These are phyloP conservation scores for Phytophthora palmivora DNA, from an alignment of 352 stramenopile genomes.

Conservation along the genomic window DNA sequence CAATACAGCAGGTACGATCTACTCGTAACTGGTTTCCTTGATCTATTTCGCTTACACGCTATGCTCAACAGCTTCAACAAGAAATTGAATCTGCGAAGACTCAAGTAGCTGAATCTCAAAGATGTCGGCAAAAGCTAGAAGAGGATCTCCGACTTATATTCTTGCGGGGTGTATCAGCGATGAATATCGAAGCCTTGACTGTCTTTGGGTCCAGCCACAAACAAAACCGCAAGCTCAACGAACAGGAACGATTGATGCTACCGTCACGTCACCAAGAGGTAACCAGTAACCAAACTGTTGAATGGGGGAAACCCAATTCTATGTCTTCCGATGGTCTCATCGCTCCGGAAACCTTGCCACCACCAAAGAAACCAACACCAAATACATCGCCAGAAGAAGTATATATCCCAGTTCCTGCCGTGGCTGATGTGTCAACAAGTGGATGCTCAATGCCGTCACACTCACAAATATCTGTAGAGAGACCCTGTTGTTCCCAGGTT, in stretches of 20 bases:
- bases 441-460: neutral
- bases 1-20: slow-evolving; percentile 45
- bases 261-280: slow-evolving; percentile 3
- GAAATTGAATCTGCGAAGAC: slow-evolving; percentile 48
- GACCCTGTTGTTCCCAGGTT: slow-evolving; percentile 8
- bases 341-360: neutral
- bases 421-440: neutral
- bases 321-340: neutral
- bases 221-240: slow-evolving; percentile 12
- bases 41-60: neutral
- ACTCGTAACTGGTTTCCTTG: neutral
- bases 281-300: slow-evolving; percentile 1
- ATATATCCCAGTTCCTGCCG: neutral
- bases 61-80: slow-evolving; percentile 41
- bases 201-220: slow-evolving; percentile 68
- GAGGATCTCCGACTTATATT: slow-evolving; percentile 74
- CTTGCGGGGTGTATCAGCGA: slow-evolving; percentile 70
- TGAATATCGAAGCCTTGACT: slow-evolving; percentile 77
- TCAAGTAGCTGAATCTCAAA: slow-evolving; percentile 43
- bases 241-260: slow-evolving; percentile 6
- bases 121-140: slow-evolving; percentile 57
- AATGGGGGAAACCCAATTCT: neutral
- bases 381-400: slow-evolving; percentile 4
- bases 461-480: slow-evolving; percentile 1
- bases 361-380: slow-evolving; percentile 1